A percentile compares a stretch with the other conserved stretches of the same genome.
Evolutionary conservation across 305 asterid genomes (phyloP).

Genomic region (Caryopteris hybrid): DNA sequence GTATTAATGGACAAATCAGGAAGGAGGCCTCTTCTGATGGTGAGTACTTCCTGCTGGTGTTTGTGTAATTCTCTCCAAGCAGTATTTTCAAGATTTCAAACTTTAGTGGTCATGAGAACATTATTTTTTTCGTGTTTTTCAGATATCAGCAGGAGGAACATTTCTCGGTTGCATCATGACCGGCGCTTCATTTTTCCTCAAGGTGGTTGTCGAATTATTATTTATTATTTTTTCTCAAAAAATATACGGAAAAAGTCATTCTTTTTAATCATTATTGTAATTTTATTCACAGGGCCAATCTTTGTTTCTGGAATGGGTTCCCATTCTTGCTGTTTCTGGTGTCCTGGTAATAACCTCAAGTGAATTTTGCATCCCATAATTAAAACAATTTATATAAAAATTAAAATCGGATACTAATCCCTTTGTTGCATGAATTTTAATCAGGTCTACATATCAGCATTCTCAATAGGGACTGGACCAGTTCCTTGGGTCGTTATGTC

Average conservation of each 20-base stretch:
- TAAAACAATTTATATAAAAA: not conserved
- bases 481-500: constrained; percentile 99
- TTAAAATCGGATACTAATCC: not conserved
- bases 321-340: constrained; percentile 63
- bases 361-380: not conserved
- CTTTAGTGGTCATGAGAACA: not conserved
- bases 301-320: constrained; percentile 40
- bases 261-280: not conserved
- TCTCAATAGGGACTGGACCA: constrained; percentile 85
- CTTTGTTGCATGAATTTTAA: constrained; percentile 9
- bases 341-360: constrained; percentile 43
- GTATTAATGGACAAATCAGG: constrained; percentile 80
- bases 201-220: constrained; percentile 33
- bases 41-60: not conserved
- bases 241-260: not conserved
- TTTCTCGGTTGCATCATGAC: constrained; percentile 66
- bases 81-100: not conserved
- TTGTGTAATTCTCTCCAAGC: not conserved
- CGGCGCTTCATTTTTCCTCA: constrained; percentile 69
- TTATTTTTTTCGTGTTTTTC: constrained; percentile 3
- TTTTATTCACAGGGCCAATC: constrained; percentile 47
- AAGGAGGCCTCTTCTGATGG: constrained; percentile 80
- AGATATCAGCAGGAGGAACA: constrained; percentile 79
- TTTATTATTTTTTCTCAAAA: not conserved
- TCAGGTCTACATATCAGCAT: constrained; percentile 62